Percentiles rank a stretch among this genome's conserved stretches.
Conservation (phyloP, 1,284 basidiomycete genomes). For the Naganishia albida region DNA sequence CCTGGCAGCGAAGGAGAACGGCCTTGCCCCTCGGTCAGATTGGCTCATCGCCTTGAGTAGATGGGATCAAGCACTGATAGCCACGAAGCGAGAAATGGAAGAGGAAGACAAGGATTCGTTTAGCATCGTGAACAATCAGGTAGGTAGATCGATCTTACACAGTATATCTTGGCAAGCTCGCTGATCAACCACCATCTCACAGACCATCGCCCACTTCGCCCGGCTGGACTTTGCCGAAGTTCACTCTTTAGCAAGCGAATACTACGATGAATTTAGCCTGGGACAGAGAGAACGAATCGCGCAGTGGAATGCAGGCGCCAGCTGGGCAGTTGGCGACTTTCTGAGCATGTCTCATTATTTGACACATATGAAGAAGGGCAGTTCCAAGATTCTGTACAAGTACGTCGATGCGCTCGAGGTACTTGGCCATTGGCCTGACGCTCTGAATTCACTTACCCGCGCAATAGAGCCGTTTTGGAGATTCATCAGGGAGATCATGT, state of each 20-base stretch:
- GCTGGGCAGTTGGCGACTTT: slow-evolving; percentile 47
- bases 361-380: slow-evolving; percentile 48
- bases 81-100: slow-evolving; percentile 7
- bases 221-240: slow-evolving; percentile 44
- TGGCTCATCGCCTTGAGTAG: slow-evolving; percentile 30
- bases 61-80: slow-evolving; percentile 32
- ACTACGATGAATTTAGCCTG: slow-evolving; percentile 45
- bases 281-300: slow-evolving; percentile 43
- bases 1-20: slow-evolving; percentile 19
- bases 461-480: slow-evolving; percentile 45
- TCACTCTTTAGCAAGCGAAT: slow-evolving; percentile 41
- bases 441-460: neutral
- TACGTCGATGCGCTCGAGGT: neutral
- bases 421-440: neutral
- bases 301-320: slow-evolving; percentile 46
- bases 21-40: slow-evolving; percentile 23
- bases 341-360: slow-evolving; percentile 48
- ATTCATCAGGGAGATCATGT: slow-evolving; percentile 44
- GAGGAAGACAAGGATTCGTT: slow-evolving; percentile 27
- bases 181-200: neutral
- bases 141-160: neutral
- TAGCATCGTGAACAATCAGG: slow-evolving; percentile 1
- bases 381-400: slow-evolving; percentile 50
- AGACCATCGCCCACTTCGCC: slow-evolving; percentile 41
- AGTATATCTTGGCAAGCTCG: neutral